A percentile compares a stretch with the other conserved stretches of the same genome.
Evolutionary conservation across 2,329 filamentous ascomycete genomes (phyloP).

Genomic region (Xylariaceae sp.): DNA sequence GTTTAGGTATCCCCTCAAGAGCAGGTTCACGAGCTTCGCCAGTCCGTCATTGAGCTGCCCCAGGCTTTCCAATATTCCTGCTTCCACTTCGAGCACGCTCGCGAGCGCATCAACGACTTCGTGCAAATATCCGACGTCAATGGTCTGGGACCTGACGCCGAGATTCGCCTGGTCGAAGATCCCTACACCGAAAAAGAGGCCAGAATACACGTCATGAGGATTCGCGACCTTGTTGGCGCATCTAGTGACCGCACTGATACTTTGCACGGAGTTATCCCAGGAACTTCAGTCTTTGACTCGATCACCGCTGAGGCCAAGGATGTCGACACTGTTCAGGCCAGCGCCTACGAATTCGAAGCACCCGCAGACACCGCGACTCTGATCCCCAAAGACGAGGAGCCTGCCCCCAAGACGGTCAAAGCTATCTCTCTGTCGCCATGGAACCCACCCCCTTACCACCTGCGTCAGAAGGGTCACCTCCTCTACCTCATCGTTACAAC

Average conservation of each 20-base stretch:
- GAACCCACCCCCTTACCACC: conserved; percentile 92
- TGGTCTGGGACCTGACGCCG: conserved; percentile 70
- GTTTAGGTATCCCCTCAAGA: conserved; percentile 82
- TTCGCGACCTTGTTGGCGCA: conserved; percentile 89
- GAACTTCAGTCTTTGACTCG: conserved; percentile 80
- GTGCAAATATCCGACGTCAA: conserved; percentile 86
- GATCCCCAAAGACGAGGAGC: conserved; percentile 61
- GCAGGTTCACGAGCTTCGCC: conserved; percentile 94
- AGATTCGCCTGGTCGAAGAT: conserved; percentile 81
- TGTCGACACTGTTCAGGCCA: conserved; percentile 35
- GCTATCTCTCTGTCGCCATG: conserved; percentile 83
- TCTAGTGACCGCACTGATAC: conserved; percentile 84
- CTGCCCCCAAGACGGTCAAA: conserved; percentile 86
- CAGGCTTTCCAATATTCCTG: conserved; percentile 95
- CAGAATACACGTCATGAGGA: conserved; percentile 85
- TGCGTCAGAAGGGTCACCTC: conserved; percentile 87
- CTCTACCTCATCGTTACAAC: conserved; percentile 87
- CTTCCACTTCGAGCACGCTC: conserved; percentile 93
- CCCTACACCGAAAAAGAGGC: conserved; percentile 99
- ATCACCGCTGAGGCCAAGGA: conserved; percentile 49
- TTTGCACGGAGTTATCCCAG: conserved; percentile 79
- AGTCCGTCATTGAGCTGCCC: conserved; percentile 91
- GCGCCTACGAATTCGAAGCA: conserved; percentile 70
- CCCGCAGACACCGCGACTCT: conserved; percentile 66
- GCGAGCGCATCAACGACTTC: conserved; percentile 90